Base-by-base conservation (phyloP, 148 eudicot species). In the Rhododendron simsii region DNA sequence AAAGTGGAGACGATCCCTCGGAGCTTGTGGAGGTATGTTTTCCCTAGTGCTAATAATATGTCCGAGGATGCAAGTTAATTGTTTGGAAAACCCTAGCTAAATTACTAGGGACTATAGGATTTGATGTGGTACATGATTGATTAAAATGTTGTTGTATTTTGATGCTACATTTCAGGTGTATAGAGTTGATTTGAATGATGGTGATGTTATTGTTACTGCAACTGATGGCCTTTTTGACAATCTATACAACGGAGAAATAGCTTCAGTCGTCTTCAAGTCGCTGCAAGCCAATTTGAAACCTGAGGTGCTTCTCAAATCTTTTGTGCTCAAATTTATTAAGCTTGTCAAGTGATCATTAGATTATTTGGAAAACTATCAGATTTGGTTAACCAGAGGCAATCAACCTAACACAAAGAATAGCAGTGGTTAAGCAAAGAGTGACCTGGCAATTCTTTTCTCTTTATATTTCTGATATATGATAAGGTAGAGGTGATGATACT, bases 191-290 rank as follows among this genome's bases (percentile, higher is more conserved):
- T 83, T 96, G 88, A 94, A 94, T 9, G 95, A 90, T 47, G 95
- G 93, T 48, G 98, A 96, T 51, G 89, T 93, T 86, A 90, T 95
- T 75, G 87, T 96, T 83, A 87, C 91, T 78, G 98, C 98, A 51
- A 95, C 98, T 13, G 96, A 96, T 90, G 99, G 98, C 82, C 95
- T 96, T 50, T 92, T 95, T 85, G 98, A 94, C 91, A 95, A 96
- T 89, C 87, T 95, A 21, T 96, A 95, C 61, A 92, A 92, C 77
- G 90, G 91, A 81, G 98, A 96, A 85, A 94, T 96, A 85, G 92
- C 89, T 50, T 91, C 89, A 51, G 63, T 90, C 15, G 91, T 95
- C 86, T 87, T 88, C 83, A 89, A 90, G 83, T 91, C 93, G 26
- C 16, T 91, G 84, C 87, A 88, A 87, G 91, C 88, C 84, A 91